A percentile compares a stretch with the other conserved stretches of the same genome.
phyloP scores from a whole-genome alignment of 306 rosid genomes.

The Senna tora region DNA sequence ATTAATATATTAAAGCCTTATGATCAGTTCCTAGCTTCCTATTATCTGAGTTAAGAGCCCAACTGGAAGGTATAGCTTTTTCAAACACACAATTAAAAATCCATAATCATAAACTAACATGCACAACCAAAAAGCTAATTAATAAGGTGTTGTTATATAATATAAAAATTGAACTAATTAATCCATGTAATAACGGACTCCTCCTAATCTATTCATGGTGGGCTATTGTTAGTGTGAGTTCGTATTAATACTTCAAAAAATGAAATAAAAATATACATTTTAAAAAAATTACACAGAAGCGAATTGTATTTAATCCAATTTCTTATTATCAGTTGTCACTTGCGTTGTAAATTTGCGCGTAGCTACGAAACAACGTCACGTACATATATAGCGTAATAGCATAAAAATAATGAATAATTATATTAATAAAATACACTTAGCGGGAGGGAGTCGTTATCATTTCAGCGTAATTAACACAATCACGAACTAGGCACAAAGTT shows the following conservation, averaged over 20 bases:
- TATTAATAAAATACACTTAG: neutral
- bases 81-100: no score
- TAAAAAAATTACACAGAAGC: no score
- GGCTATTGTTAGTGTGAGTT: no score
- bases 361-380: neutral
- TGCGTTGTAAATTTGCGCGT: slow-evolving; percentile 27
- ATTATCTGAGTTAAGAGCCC: neutral
- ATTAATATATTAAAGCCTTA: neutral
- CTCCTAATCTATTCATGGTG: no score
- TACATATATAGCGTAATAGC: neutral
- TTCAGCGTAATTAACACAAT: slow-evolving; percentile 49
- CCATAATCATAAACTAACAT: neutral
- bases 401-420: no score
- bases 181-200: neutral
- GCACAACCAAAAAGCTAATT: neutral
- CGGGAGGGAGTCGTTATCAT: slow-evolving; percentile 45
- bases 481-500: slow-evolving; percentile 25
- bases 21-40: neutral
- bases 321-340: neutral
- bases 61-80: neutral
- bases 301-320: no score
- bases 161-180: no score
- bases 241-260: no score
- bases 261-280: no score
- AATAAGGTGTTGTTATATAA: neutral